These are phyloP conservation scores for Cryptococcus wingfieldii DNA, from an alignment of 1,284 basidiomycete genomes.

Conservation along the genomic window DNA sequence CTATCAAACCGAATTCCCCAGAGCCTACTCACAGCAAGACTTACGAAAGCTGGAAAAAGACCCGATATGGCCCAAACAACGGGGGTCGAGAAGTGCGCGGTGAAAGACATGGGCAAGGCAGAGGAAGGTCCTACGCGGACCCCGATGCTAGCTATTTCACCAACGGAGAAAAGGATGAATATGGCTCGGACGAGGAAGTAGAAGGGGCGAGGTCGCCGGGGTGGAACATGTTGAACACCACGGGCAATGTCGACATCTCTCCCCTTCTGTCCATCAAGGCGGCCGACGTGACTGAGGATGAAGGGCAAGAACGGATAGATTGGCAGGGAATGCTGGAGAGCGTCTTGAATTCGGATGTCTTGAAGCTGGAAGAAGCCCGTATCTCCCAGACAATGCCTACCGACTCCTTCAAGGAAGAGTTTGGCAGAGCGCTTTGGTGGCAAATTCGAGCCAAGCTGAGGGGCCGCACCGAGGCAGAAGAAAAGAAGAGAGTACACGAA, in stretches of 20 bases:
- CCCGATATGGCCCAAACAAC: background rate
- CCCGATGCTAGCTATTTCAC: conserved; percentile 16
- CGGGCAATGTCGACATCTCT: background rate
- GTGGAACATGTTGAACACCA: conserved; percentile 1
- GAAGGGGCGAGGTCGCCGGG: conserved; percentile 8
- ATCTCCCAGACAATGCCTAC: conserved; percentile 67
- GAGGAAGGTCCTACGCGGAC: conserved; percentile 9
- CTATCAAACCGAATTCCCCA: background rate
- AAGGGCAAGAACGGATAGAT: conserved; percentile 77
- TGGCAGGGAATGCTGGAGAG: conserved; percentile 94
- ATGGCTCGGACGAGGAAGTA: conserved; percentile 14
- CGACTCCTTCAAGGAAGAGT: conserved; percentile 63
- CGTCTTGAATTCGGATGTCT: conserved; percentile 84
- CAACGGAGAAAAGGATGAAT: conserved; percentile 2
- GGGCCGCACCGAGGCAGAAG: conserved; percentile 74
- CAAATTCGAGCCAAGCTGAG: conserved; percentile 82
- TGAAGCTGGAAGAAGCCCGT: conserved; percentile 86
- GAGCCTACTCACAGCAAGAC: background rate
- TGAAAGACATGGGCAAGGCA: background rate
- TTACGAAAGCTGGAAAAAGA: conserved; percentile 5
- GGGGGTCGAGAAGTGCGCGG: background rate
- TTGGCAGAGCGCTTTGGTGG: conserved; percentile 73
- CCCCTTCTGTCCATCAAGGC: conserved; percentile 1
- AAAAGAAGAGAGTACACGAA: conserved; percentile 75
- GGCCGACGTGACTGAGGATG: conserved; percentile 40